phyloP scores from a whole-genome alignment of 2,329 filamentous ascomycete species.

The Pleoardoris graminearum region DNA sequence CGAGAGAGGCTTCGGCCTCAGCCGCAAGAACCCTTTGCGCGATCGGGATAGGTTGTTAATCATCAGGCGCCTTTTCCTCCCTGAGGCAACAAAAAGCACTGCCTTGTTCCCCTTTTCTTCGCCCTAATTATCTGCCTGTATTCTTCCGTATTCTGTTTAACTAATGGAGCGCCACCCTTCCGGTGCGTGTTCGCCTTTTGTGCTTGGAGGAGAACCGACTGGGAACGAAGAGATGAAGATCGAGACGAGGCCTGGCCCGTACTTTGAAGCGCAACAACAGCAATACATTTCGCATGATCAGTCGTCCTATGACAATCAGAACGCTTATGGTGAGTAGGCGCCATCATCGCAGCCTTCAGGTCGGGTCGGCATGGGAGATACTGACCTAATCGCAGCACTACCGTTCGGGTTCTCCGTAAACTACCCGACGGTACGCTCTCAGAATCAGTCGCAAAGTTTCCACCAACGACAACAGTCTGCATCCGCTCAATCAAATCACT shows the following conservation, averaged over 20 bases:
- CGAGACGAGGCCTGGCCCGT: conserved; percentile 9
- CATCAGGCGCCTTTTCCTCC: neutral
- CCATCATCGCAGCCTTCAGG: neutral
- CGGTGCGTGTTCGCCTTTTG: conserved; percentile 12
- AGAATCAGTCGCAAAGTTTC: conserved; percentile 7
- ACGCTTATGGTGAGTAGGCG: conserved; percentile 14
- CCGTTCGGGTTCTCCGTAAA: conserved; percentile 8
- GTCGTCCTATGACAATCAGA: conserved; percentile 8
- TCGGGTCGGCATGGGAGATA: neutral
- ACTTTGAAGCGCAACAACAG: conserved; percentile 10
- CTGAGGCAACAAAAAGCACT: conserved; percentile 10
- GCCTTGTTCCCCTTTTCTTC: neutral
- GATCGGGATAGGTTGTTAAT: conserved; percentile 5
- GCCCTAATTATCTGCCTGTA: neutral
- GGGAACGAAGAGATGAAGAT: conserved; percentile 10
- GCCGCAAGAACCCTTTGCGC: conserved; percentile 6
- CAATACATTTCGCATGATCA: conserved; percentile 13
- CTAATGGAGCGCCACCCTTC: conserved; percentile 12
- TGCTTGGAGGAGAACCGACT: neutral
- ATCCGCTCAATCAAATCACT: conserved; percentile 25
- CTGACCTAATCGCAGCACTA: conserved; percentile 16
- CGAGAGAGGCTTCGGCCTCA: conserved; percentile 11
- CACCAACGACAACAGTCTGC: conserved; percentile 22
- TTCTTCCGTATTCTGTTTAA: neutral
- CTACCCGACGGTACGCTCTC: conserved; percentile 13